Base-by-base conservation (phyloP, 495 filamentous ascomycete genomes). In the Penicillium flavigenum region DNA sequence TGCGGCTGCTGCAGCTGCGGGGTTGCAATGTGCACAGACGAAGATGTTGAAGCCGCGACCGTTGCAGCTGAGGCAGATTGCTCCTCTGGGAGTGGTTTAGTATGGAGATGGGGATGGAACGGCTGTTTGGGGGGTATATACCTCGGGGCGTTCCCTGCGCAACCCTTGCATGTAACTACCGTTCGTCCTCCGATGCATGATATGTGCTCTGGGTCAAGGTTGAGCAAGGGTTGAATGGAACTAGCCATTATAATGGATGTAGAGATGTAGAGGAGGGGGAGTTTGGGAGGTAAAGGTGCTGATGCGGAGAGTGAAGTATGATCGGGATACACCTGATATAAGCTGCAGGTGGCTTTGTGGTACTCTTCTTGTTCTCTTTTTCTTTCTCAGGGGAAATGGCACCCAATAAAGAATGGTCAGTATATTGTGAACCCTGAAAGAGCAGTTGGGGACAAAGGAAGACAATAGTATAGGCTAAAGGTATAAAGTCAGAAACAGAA, bases 61-160 rank as follows among this genome's bases (percentile, higher is more conserved):
- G 10, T 63, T 63, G 46, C 74, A 77, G 58, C 51, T 66, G 19
- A 43, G 62, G 50, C 74, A 77, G 14, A 68, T 60, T n/a, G 68
- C 22, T n/a, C 54, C 64, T 54, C 74, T 76, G n/a, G 8, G 5
- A 38, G 14, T 46, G 20, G 10, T 10, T 63, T 34, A 62, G 34
- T 7, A 47, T 43, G 22, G 27, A 36, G 32, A 41, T 41, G 6
- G n/a, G 2, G 22, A 5, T 22, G n/a, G 8, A 45, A 32, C 24
- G 31, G 19, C 20, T 38, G 24, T 38, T 38, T 14, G 4, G 32
- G 11, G 0, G 6, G 32, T 47, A 45, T 51, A n/a, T 64, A 75
- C 74, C 74, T 72, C 19, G 72, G 74, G 46, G 72, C 71, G 59
- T 77, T 74, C 0, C 74, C 74, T 20, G 74, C 74, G 22, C 74